Evolutionary conservation across 768 basidiomycete genomes (phyloP).

Genomic region (Leucocoprinus sp.): DNA sequence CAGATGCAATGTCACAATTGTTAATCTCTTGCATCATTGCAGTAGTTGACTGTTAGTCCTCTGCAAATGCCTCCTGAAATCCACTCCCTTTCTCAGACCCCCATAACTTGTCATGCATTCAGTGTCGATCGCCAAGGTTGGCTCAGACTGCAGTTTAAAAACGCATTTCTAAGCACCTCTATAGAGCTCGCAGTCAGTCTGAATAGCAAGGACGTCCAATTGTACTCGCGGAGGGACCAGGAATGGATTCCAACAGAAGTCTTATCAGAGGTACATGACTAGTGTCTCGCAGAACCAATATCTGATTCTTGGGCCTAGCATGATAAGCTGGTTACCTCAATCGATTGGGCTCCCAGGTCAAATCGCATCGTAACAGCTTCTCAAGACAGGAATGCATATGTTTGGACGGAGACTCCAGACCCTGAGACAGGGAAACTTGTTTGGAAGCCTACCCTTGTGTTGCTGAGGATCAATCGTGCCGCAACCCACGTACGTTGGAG

Average conservation of each 20-base stretch:
- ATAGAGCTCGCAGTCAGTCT: constrained; percentile 87
- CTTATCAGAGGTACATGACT: constrained; percentile 70
- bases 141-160: constrained; percentile 21
- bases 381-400: constrained; percentile 98
- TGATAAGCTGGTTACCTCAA: constrained; percentile 95
- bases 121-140: constrained; percentile 79
- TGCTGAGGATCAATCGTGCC: constrained; percentile 91
- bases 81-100: constrained; percentile 68
- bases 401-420: constrained; percentile 84
- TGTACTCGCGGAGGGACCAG: constrained; percentile 58
- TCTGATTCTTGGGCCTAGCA: constrained; percentile 46
- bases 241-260: constrained; percentile 71
- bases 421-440: constrained; percentile 56
- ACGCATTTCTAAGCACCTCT: neutral
- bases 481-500: constrained; percentile 96
- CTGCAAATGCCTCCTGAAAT: constrained; percentile 67
- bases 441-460: constrained; percentile 97
- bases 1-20: constrained; percentile 1
- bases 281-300: neutral
- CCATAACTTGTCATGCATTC: constrained; percentile 88
- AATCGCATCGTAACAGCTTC: constrained; percentile 98
- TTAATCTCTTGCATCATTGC: constrained; percentile 19
- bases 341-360: constrained; percentile 96
- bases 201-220: constrained; percentile 83
- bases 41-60: constrained; percentile 91